Conservation (phyloP, 2,329 filamentous ascomycete species). For the Alternaria angustiovoidea region DNA sequence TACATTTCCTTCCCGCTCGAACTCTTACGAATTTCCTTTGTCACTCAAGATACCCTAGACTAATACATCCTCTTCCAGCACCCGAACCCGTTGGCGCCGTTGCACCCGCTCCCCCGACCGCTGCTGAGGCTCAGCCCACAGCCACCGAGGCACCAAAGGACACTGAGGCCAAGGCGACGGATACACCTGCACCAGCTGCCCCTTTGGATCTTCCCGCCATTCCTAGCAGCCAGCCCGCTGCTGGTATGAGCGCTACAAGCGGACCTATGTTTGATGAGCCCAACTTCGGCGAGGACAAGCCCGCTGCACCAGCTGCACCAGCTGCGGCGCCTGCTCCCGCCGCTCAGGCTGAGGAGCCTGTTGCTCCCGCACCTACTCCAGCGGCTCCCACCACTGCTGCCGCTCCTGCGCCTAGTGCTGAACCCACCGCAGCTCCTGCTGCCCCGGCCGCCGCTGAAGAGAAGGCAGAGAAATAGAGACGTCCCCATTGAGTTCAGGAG, state of each 20-base stretch:
- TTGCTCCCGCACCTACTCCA: constrained; percentile 8
- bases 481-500: neutral
- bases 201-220: constrained; percentile 33
- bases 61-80: constrained; percentile 34
- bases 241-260: constrained; percentile 52
- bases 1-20: neutral
- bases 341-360: neutral
- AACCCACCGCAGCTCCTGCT: neutral
- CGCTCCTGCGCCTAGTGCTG: neutral
- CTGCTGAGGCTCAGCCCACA: constrained; percentile 34
- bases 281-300: constrained; percentile 34
- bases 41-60: constrained; percentile 30
- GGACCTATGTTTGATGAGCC: constrained; percentile 48
- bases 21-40: constrained; percentile 9
- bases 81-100: constrained; percentile 45
- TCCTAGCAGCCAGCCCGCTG: constrained; percentile 39
- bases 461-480: constrained; percentile 11
- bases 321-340: constrained; percentile 23
- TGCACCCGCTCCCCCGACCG: constrained; percentile 41
- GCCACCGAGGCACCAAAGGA: constrained; percentile 26
- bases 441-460: constrained; percentile 8
- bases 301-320: constrained; percentile 22
- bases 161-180: constrained; percentile 27
- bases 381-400: neutral
- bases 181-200: constrained; percentile 21